These are phyloP conservation scores for Monilinia polystroma DNA, from an alignment of 2,329 filamentous ascomycete genomes.

Conservation along the genomic window DNA sequence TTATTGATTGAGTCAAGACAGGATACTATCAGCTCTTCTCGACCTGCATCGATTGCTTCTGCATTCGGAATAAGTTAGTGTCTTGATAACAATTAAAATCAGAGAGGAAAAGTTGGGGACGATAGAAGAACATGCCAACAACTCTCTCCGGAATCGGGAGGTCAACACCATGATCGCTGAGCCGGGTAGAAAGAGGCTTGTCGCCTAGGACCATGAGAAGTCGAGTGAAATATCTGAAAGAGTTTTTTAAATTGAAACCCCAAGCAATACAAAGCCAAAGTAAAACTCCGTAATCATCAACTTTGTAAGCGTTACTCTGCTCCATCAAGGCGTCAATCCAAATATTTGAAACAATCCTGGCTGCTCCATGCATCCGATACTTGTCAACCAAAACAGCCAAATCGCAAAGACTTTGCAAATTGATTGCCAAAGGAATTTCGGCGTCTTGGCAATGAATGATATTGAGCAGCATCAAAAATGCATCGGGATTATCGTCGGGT, in stretches of 20 bases:
- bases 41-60: neutral
- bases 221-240: neutral
- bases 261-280: neutral
- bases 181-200: neutral
- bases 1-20: neutral
- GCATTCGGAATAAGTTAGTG: neutral
- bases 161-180: neutral
- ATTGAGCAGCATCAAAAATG: neutral
- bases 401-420: neutral
- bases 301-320: neutral
- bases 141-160: neutral
- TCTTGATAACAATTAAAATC: neutral
- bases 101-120: neutral
- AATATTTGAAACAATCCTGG: neutral
- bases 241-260: neutral
- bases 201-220: neutral
- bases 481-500: neutral
- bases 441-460: neutral
- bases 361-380: neutral
- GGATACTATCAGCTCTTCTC: neutral
- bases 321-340: neutral
- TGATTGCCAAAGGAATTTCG: neutral
- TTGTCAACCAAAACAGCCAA: neutral
- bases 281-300: neutral
- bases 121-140: neutral